phyloP scores from a whole-genome alignment of 2,329 filamentous ascomycete genomes.

The Lasiodiplodia theobromae region DNA sequence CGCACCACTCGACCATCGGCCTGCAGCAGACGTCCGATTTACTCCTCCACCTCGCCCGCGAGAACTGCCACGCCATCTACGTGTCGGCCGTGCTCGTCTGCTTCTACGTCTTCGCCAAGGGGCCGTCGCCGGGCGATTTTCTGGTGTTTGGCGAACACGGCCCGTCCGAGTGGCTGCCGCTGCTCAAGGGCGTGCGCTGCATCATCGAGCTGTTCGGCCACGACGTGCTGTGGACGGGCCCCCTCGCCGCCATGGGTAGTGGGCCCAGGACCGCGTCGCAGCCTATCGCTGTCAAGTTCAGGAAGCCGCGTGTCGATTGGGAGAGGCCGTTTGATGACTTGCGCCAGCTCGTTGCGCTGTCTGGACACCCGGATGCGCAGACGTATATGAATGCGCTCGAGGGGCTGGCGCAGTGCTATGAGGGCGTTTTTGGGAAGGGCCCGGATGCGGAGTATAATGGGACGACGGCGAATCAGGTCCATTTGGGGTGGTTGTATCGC shows the following conservation, averaged over 20 bases:
- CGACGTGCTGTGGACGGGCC: not conserved
- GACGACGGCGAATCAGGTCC: slow-evolving; percentile 8
- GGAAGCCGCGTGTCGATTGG: slow-evolving; percentile 2
- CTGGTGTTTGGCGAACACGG: slow-evolving; percentile 6
- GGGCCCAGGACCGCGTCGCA: not conserved
- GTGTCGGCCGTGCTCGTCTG: slow-evolving; percentile 2
- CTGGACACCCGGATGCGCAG: not conserved
- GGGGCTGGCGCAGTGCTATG: slow-evolving; percentile 3
- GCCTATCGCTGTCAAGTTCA: not conserved
- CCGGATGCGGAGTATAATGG: not conserved
- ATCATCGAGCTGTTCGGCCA: slow-evolving; percentile 1
- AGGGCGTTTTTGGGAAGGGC: not conserved
- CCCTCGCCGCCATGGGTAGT: not conserved
- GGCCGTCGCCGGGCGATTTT: slow-evolving; percentile 4
- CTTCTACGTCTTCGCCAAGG: slow-evolving; percentile 20
- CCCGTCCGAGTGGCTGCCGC: slow-evolving; percentile 10
- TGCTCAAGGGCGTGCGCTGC: slow-evolving; percentile 18
- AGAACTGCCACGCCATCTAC: slow-evolving; percentile 21
- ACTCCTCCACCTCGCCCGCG: not conserved
- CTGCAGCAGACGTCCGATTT: slow-evolving; percentile 5
- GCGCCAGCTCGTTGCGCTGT: not conserved
- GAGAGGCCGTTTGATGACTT: not conserved
- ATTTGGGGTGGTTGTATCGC: slow-evolving; percentile 22
- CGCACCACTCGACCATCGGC: slow-evolving; percentile 19
- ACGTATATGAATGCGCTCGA: not conserved